phyloP scores from a whole-genome alignment of 495 filamentous ascomycete genomes.

The Talaromyces ruber region DNA sequence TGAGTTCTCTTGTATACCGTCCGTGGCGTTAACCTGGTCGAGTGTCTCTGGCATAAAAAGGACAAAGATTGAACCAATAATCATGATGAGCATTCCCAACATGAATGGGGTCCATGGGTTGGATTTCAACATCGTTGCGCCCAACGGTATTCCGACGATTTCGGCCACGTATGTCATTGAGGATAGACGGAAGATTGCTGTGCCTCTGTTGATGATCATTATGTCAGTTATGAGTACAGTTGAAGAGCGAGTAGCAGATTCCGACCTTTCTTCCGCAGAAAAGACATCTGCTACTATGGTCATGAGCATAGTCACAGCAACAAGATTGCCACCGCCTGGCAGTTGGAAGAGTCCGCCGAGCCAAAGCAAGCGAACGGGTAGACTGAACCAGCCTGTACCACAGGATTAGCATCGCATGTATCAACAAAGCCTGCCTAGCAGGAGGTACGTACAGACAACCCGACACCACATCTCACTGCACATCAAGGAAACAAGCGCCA shows the following conservation, averaged over 20 bases:
- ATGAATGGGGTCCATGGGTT: conserved; percentile 19
- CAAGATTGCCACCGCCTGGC: conserved; percentile 23
- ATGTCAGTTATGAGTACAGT: neutral
- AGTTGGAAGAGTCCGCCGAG: conserved; percentile 16
- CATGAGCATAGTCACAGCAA: conserved; percentile 13
- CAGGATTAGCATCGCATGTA: neutral
- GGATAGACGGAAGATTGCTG: conserved; percentile 17
- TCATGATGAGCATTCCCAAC: conserved; percentile 16
- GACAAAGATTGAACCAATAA: conserved; percentile 18
- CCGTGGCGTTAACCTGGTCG: neutral
- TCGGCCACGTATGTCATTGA: conserved; percentile 16
- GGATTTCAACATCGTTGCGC: conserved; percentile 22
- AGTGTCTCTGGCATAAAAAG: conserved; percentile 40
- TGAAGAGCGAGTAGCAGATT: neutral
- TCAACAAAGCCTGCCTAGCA: neutral
- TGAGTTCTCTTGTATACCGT: conserved; percentile 8
- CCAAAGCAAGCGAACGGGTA: conserved; percentile 25
- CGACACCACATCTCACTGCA: conserved; percentile 25
- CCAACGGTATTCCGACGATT: conserved; percentile 22
- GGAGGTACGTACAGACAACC: conserved; percentile 24
- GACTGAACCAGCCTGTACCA: conserved; percentile 1
- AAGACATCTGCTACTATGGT: conserved; percentile 25
- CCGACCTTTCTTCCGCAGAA: conserved; percentile 24
- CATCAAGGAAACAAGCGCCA: conserved; percentile 23
- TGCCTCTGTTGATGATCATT: conserved; percentile 12